A percentile compares a stretch with the other conserved stretches of the same genome.
phyloP scores from a whole-genome alignment of 768 basidiomycete genomes.

The Leccinum aurantiacum region DNA sequence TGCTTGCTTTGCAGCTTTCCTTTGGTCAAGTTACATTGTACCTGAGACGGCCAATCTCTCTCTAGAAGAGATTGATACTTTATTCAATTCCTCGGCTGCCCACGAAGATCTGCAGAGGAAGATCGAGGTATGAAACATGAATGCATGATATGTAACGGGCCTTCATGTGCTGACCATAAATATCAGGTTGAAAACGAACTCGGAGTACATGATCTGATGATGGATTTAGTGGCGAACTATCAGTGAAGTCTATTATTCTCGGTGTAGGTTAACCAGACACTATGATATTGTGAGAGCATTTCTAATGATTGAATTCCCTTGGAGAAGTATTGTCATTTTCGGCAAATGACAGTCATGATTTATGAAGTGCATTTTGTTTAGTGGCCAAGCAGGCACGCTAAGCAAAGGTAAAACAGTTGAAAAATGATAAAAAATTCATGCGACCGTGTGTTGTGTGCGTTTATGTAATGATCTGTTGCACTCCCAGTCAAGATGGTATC shows the following conservation, averaged over 20 bases:
- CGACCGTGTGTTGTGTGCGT: neutral
- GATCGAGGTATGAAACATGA: conserved; percentile 46
- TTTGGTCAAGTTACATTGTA: conserved; percentile 69
- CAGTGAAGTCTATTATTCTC: conserved; percentile 6
- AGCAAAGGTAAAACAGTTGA: neutral
- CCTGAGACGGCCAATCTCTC: conserved; percentile 80
- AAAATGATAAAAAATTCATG: neutral
- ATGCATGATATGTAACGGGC: neutral
- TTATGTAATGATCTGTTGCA: neutral
- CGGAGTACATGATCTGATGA: conserved; percentile 48
- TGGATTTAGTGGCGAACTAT: conserved; percentile 31
- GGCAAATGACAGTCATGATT: neutral
- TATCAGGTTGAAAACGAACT: conserved; percentile 57
- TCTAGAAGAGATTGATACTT: conserved; percentile 70
- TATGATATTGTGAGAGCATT: neutral
- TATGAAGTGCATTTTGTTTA: neutral
- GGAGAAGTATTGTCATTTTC: neutral
- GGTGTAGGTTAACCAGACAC: neutral
- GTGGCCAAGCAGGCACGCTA: neutral
- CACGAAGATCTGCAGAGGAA: conserved; percentile 52
- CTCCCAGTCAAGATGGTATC: neutral
- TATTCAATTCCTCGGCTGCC: conserved; percentile 62
- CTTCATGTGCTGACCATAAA: neutral
- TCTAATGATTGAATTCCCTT: neutral
- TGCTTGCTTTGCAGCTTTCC: conserved; percentile 63